Percentiles rank a stretch among this genome's conserved stretches.
Conservation (phyloP, 805 yeast species). For the Clavispora phyllophila region DNA sequence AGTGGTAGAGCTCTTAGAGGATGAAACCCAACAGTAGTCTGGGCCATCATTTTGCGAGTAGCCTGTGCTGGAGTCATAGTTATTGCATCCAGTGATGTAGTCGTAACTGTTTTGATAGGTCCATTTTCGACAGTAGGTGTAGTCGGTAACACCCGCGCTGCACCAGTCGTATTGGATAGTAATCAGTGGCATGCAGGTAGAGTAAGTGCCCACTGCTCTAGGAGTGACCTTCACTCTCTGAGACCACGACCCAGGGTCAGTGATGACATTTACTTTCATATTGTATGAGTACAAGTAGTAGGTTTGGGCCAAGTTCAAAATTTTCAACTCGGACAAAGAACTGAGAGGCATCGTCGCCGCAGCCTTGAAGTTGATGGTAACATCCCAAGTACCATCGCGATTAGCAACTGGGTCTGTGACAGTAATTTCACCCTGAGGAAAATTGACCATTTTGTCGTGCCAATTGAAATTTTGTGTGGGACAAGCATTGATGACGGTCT, state of each 20-base stretch:
- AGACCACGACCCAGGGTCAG: neutral
- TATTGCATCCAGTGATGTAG: slow-evolving; percentile 1
- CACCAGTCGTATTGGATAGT: slow-evolving; percentile 1
- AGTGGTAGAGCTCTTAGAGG: neutral
- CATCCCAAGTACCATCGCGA: slow-evolving; percentile 1
- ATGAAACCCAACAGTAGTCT: slow-evolving; percentile 1
- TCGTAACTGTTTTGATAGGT: neutral
- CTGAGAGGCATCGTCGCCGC: neutral
- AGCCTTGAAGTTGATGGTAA: neutral
- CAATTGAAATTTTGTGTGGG: neutral
- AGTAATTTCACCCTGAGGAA: neutral
- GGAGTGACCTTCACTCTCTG: neutral
- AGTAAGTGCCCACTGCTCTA: neutral
- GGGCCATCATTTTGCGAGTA: neutral
- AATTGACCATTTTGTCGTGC: neutral
- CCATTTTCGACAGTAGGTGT: neutral
- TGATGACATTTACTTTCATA: neutral
- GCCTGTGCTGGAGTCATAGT: neutral
- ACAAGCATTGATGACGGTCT: neutral
- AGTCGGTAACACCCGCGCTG: neutral
- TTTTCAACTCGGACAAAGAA: neutral
- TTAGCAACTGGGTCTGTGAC: neutral
- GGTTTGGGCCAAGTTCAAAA: neutral
- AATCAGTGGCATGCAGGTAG: neutral
- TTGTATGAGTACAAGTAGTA: neutral